Percentiles rank a stretch among this genome's conserved stretches.
Conservation (phyloP, 2,329 filamentous ascomycete genomes). For the Talaromyces sp. region DNA sequence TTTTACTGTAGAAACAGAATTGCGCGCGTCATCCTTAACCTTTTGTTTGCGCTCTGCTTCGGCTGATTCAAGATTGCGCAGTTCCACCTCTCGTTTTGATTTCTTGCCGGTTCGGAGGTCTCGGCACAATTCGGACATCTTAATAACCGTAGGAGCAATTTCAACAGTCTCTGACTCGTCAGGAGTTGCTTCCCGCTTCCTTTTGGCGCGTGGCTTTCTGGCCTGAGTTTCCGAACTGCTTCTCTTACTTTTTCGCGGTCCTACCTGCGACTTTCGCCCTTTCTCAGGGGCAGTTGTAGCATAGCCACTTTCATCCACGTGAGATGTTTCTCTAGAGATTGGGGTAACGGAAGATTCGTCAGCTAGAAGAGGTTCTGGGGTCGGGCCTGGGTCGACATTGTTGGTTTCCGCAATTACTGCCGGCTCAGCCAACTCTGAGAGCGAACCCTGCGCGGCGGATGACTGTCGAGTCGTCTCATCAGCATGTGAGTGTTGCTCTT, state of each 20-base stretch:
- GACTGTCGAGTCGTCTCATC: not conserved
- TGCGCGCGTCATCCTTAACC: conserved; percentile 28
- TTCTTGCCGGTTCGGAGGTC: conserved; percentile 51
- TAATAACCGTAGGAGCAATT: conserved; percentile 50
- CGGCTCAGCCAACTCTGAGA: not conserved
- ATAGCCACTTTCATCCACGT: conserved; percentile 9
- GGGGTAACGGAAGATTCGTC: not conserved
- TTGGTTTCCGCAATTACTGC: not conserved
- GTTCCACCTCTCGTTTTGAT: conserved; percentile 52
- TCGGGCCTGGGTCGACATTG: not conserved
- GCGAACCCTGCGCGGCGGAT: not conserved
- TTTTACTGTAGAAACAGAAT: conserved; percentile 16
- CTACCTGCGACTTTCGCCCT: conserved; percentile 16
- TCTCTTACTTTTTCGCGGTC: conserved; percentile 7
- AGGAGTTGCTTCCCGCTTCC: conserved; percentile 38
- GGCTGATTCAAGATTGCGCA: conserved; percentile 53
- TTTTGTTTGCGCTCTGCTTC: conserved; percentile 44
- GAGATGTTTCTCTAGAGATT: not conserved
- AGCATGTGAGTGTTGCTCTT: not conserved
- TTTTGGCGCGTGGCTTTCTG: conserved; percentile 25
- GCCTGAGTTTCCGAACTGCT: conserved; percentile 11
- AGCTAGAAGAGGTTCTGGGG: not conserved
- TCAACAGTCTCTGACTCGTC: conserved; percentile 44
- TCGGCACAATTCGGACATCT: conserved; percentile 54
- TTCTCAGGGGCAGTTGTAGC: conserved; percentile 12